Evolutionary conservation across 23 red algal species (phyloP).

Genomic region (Agarophyton chilense): DNA sequence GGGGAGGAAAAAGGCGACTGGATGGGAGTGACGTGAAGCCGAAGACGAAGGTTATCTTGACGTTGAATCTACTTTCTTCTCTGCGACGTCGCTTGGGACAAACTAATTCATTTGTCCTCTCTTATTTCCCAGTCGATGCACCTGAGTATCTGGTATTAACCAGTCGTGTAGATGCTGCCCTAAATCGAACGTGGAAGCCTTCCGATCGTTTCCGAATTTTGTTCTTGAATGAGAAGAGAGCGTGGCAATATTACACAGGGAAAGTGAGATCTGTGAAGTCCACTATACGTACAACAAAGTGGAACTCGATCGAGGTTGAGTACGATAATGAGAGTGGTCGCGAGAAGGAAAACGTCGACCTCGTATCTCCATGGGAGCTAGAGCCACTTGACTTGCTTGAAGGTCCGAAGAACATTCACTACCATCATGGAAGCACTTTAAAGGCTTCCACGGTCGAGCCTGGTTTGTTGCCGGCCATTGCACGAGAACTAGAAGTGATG

Average conservation of each 20-base stretch:
- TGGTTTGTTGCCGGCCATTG: slow-evolving; percentile 48
- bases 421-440: neutral
- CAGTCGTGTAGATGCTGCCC: slow-evolving; percentile 60
- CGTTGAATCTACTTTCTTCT: slow-evolving; percentile 17
- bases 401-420: neutral
- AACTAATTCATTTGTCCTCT: slow-evolving; percentile 40
- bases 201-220: slow-evolving; percentile 86
- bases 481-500: slow-evolving; percentile 52
- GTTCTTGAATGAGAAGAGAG: slow-evolving; percentile 75
- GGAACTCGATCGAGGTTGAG: slow-evolving; percentile 81
- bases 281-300: slow-evolving; percentile 29
- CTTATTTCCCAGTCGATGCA: slow-evolving; percentile 83
- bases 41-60: slow-evolving; percentile 53
- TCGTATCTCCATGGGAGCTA: slow-evolving; percentile 80
- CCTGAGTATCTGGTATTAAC: slow-evolving; percentile 88
- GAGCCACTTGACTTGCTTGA: slow-evolving; percentile 41
- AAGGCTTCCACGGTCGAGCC: slow-evolving; percentile 47
- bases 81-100: slow-evolving; percentile 8
- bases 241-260: slow-evolving; percentile 76
- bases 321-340: slow-evolving; percentile 75
- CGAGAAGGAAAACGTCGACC: slow-evolving; percentile 49
- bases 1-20: neutral
- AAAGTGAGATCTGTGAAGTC: slow-evolving; percentile 51
- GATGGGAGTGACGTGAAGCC: slow-evolving; percentile 13
- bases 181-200: slow-evolving; percentile 59